Percentiles rank a stretch among this genome's conserved stretches.
phyloP scores from a whole-genome alignment of 495 filamentous ascomycete species.

The Podospora conica region DNA sequence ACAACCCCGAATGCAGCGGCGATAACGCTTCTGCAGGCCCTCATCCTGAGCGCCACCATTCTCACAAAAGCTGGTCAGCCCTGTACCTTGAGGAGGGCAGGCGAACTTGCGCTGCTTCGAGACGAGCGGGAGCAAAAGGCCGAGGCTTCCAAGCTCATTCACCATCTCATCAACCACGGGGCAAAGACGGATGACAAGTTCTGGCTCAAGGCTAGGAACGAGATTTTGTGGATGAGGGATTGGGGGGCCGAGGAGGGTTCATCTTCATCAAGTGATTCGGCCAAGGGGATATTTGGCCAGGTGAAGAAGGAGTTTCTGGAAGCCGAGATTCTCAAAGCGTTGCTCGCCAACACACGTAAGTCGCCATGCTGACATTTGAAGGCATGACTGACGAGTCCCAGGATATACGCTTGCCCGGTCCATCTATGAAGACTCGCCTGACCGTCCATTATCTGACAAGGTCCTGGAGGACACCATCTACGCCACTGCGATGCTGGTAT shows the following conservation, averaged over 20 bases:
- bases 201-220: slow-evolving; percentile 60
- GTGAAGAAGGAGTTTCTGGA: slow-evolving; percentile 61
- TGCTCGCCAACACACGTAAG: slow-evolving; percentile 65
- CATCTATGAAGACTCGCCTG: slow-evolving; percentile 57
- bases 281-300: slow-evolving; percentile 64
- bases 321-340: slow-evolving; percentile 64
- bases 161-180: slow-evolving; percentile 43
- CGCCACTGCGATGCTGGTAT: slow-evolving; percentile 62
- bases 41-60: slow-evolving; percentile 62
- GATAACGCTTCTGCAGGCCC: slow-evolving; percentile 56
- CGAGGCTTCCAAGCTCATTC: slow-evolving; percentile 58
- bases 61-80: slow-evolving; percentile 55
- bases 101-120: slow-evolving; percentile 51
- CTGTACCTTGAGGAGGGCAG: slow-evolving; percentile 53
- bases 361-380: neutral
- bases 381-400: slow-evolving; percentile 29
- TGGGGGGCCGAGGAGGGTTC: slow-evolving; percentile 56
- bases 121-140: slow-evolving; percentile 59
- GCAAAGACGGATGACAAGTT: slow-evolving; percentile 56
- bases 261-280: slow-evolving; percentile 20
- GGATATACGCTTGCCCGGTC: slow-evolving; percentile 62
- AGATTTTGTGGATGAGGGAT: slow-evolving; percentile 74
- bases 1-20: slow-evolving; percentile 59
- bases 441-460: slow-evolving; percentile 43
- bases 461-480: slow-evolving; percentile 61